These are phyloP conservation scores for Ogataea ramenticola DNA, from an alignment of 805 yeast species.

Conservation along the genomic window DNA sequence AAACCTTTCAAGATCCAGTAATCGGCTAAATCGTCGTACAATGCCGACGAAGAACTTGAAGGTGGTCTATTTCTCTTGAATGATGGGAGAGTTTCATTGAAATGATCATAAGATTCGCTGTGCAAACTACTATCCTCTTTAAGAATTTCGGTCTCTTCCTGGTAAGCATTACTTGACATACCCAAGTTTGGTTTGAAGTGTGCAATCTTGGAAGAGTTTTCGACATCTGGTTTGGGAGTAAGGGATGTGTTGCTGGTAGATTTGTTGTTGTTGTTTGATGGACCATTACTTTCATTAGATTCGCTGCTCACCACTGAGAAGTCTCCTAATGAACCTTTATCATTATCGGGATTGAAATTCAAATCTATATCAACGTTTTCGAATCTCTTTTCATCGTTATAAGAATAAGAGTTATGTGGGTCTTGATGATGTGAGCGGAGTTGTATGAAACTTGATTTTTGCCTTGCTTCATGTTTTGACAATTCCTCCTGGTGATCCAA, in stretches of 20 bases:
- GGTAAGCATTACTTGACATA: constrained; percentile 1
- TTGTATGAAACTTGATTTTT: constrained; percentile 11
- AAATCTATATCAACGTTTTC: constrained; percentile 51
- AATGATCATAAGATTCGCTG: background rate
- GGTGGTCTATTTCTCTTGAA: background rate
- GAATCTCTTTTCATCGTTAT: constrained; percentile 40
- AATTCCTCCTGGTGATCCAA: background rate
- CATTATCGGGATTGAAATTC: constrained; percentile 7
- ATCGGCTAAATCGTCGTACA: constrained; percentile 26
- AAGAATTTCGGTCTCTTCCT: background rate
- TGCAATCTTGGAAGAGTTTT: background rate
- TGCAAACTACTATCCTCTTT: background rate
- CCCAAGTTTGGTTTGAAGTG: background rate
- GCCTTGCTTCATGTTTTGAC: constrained; percentile 11
- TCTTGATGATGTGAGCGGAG: constrained; percentile 13
- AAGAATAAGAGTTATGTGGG: constrained; percentile 15
- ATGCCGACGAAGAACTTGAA: constrained; percentile 16
- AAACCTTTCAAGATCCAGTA: constrained; percentile 26
- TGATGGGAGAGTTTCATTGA: background rate
- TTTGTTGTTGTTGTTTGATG: background rate
- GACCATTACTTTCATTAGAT: background rate
- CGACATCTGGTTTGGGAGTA: too few relatives aligned
- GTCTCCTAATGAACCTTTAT: background rate
- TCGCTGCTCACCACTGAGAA: background rate
- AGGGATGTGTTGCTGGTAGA: too few relatives aligned